phyloP scores from a whole-genome alignment of 768 basidiomycete species.

The Suillus spraguei region DNA sequence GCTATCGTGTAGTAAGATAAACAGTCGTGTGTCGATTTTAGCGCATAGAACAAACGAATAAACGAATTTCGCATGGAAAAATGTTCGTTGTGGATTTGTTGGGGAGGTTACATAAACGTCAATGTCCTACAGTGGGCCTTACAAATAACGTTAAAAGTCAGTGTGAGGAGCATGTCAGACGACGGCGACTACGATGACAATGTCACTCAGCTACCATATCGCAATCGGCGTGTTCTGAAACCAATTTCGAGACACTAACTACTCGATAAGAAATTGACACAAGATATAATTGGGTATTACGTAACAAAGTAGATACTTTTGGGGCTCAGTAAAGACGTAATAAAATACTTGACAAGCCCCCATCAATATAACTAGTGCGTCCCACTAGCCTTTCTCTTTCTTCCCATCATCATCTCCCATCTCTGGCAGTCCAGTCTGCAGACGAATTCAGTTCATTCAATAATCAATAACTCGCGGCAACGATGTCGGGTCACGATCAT shows the following conservation, averaged over 20 bases:
- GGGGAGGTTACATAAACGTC: slow-evolving; percentile 15
- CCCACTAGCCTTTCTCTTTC: slow-evolving; percentile 16
- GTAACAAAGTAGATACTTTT: slow-evolving; percentile 36
- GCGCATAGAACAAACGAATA: background rate
- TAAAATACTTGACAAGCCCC: slow-evolving; percentile 23
- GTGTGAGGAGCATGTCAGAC: background rate
- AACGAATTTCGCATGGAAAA: background rate
- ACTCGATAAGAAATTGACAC: background rate
- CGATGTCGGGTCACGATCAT: slow-evolving; percentile 50
- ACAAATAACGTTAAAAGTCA: background rate
- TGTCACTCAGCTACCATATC: no score
- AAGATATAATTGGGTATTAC: slow-evolving; percentile 20
- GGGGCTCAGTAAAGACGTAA: slow-evolving; percentile 26
- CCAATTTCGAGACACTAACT: background rate
- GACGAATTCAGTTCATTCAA: slow-evolving; percentile 11
- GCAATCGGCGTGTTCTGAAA: background rate
- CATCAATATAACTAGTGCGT: slow-evolving; percentile 13
- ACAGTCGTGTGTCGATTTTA: background rate
- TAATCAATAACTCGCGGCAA: slow-evolving; percentile 13
- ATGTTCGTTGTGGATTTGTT: slow-evolving; percentile 12
- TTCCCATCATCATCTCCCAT: slow-evolving; percentile 23
- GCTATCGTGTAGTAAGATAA: slow-evolving; percentile 5
- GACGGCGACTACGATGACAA: background rate
- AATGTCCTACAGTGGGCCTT: background rate
- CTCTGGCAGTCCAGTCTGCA: slow-evolving; percentile 14